Evolutionary conservation across 208 protist genomes (phyloP).

Genomic region (Spongospora subterranea): DNA sequence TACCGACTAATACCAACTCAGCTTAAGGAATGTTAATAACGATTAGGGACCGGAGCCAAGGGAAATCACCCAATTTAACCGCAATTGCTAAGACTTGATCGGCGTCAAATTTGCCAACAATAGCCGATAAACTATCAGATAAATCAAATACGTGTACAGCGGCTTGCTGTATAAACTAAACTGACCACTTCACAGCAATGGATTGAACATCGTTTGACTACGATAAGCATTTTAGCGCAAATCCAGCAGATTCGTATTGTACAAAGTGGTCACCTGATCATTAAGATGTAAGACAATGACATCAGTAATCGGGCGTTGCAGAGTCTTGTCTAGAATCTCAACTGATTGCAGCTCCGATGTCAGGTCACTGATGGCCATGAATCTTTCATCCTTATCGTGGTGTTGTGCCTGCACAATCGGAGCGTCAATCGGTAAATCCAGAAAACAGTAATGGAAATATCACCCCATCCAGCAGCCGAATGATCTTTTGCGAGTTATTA

Average conservation of each 20-base stretch:
- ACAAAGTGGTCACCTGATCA: slow-evolving; percentile 7
- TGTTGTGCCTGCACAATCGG: too few relatives aligned
- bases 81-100: background rate
- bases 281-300: background rate
- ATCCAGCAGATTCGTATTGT: too few relatives aligned
- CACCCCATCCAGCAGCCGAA: too few relatives aligned
- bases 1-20: background rate
- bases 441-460: too few relatives aligned
- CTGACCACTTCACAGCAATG: slow-evolving; percentile 42
- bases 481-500: too few relatives aligned
- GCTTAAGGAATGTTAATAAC: background rate
- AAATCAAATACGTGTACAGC: background rate
- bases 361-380: slow-evolving; percentile 48
- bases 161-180: background rate
- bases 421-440: too few relatives aligned
- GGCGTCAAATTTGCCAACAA: background rate
- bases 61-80: background rate
- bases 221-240: background rate
- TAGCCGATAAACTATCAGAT: background rate
- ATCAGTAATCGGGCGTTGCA: background rate
- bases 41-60: background rate
- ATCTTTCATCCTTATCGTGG: slow-evolving; percentile 56
- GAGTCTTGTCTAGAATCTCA: background rate
- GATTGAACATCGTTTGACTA: slow-evolving; percentile 42
- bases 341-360: background rate